Evolutionary conservation across 768 basidiomycete genomes (phyloP).

Genomic region (Trametes villosa): DNA sequence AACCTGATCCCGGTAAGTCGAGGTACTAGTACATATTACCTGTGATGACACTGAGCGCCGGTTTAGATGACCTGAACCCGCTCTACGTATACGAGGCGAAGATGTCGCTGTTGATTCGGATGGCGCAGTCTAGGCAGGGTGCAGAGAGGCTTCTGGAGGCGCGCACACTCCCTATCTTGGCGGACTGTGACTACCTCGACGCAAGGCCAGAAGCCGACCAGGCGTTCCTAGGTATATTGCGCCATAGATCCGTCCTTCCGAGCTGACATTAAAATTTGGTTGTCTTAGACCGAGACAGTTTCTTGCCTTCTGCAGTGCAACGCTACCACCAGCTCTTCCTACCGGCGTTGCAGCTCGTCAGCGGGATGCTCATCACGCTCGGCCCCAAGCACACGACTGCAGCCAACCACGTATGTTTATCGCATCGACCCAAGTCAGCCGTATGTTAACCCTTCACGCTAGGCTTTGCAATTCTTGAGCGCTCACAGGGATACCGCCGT

Average conservation of each 20-base stretch:
- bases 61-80: constrained; percentile 82
- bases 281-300: constrained; percentile 73
- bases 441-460: background rate
- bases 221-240: constrained; percentile 70
- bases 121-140: constrained; percentile 81
- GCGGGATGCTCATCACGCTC: constrained; percentile 77
- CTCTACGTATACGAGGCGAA: constrained; percentile 96
- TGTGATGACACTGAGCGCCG: background rate
- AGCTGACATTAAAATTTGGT: background rate
- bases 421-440: background rate
- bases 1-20: constrained; percentile 84
- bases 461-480: constrained; percentile 83
- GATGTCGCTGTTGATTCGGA: constrained; percentile 84
- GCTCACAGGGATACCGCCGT: constrained; percentile 84
- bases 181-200: constrained; percentile 87
- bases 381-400: constrained; percentile 70
- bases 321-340: constrained; percentile 92
- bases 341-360: constrained; percentile 82
- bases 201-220: constrained; percentile 84
- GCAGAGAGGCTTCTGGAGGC: constrained; percentile 85
- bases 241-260: background rate
- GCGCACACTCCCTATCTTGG: constrained; percentile 71
- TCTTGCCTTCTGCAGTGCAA: constrained; percentile 84
- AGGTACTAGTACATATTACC: background rate
- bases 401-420: constrained; percentile 45